Conservation (phyloP, 768 basidiomycete species). For the Leccinum imitatum region DNA sequence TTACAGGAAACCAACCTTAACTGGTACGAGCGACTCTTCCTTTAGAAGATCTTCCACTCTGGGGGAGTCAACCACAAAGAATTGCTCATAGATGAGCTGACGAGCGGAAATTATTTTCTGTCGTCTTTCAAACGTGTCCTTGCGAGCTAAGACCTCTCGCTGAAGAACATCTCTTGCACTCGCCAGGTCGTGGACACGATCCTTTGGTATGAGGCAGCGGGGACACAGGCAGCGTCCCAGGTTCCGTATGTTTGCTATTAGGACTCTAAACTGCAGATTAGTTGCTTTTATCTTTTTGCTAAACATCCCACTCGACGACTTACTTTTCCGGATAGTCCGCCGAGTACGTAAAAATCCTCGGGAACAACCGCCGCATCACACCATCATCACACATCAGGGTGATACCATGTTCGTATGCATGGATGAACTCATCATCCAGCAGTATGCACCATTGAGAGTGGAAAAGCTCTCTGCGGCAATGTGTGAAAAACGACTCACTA, state of each 20-base stretch:
- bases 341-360: neutral
- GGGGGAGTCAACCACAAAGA: neutral
- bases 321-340: neutral
- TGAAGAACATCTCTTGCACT: neutral
- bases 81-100: neutral
- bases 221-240: neutral
- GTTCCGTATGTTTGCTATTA: neutral
- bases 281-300: neutral
- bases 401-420: neutral
- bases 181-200: neutral
- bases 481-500: neutral
- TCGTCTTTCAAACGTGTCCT: neutral
- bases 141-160: neutral
- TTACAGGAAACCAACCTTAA: neutral
- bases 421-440: neutral
- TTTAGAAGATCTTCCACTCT: neutral
- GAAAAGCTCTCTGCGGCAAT: neutral
- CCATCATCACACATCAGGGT: neutral
- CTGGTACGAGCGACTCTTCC: neutral
- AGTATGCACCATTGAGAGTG: neutral
- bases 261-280: neutral
- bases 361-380: neutral
- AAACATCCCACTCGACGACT: neutral
- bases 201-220: neutral
- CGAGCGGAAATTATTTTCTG: neutral